Percentiles rank a stretch among this genome's conserved stretches.
These are phyloP conservation scores for Fraxinus ornus DNA, from an alignment of 305 asterid species.

Conservation along the genomic window DNA sequence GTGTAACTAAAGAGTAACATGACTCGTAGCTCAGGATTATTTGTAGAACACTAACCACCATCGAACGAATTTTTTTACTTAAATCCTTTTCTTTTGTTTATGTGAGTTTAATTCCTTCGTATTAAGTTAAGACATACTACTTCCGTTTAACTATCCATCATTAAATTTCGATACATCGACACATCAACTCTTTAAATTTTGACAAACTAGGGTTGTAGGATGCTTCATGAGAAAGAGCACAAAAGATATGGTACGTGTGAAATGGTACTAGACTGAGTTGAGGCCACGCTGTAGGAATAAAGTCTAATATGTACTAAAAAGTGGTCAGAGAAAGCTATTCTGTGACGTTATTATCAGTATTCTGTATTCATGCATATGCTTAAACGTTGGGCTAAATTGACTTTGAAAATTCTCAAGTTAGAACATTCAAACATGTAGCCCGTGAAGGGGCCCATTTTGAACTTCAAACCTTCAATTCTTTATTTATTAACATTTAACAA, in stretches of 20 bases:
- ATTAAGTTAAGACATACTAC: not conserved
- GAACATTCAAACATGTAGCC: constrained; percentile 28
- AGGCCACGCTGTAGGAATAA: not conserved
- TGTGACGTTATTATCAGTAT: not conserved
- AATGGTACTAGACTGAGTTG: not conserved
- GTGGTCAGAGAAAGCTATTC: constrained; percentile 24
- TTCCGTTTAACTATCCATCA: not conserved
- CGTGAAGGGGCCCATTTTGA: constrained; percentile 17
- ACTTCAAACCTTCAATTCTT: not conserved
- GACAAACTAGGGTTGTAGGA: not conserved
- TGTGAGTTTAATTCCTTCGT: not conserved
- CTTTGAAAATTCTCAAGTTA: constrained; percentile 30
- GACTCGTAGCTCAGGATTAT: constrained; percentile 26
- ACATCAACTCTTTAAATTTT: not conserved
- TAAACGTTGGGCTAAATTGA: constrained; percentile 31
- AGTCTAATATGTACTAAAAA: constrained; percentile 1
- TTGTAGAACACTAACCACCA: constrained; percentile 28
- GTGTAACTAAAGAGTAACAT: constrained; percentile 32
- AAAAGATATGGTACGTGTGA: not conserved
- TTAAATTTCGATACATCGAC: not conserved
- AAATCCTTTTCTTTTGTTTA: not conserved
- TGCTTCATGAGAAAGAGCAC: not conserved
- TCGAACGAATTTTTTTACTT: not conserved
- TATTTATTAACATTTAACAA: not conserved
- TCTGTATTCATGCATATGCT: not conserved